Evolutionary conservation across 2,329 filamentous ascomycete genomes (phyloP), one percentile per base, ranked within the genome.

Genomic region (Dactylellina haptotyla): DNA sequence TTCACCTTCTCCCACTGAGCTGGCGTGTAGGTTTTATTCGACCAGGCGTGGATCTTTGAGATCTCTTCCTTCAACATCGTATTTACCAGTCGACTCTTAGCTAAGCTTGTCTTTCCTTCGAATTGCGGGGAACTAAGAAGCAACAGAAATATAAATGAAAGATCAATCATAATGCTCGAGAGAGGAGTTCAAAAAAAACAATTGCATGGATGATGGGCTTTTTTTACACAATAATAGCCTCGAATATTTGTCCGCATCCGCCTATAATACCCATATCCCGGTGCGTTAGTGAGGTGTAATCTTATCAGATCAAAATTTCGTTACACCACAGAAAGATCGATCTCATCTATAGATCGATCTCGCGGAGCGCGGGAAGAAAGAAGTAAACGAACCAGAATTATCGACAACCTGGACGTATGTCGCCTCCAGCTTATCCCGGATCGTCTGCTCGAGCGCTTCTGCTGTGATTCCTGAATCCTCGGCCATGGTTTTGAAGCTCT

Each of bases 41-140:
- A 96, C 93, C 93, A 97, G 39, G 93, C 93, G 83, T 97, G 93
- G 78, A 97, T 96, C 76, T 87, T 87, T 14, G 91, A 91, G 80
- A 97, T 96, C 83, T 97, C 93, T 50, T 89, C 87, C 83, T 93
- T 94, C 78, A 97, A 84, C 3, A 88, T 88, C 14, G 86, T 86
- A 82, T 97, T 97, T 77, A 96, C 93, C 75, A 96, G 85, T 45
- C 93, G 88, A 82, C 97, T 92, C 66, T 93, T 87, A 80, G 92
- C 92, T 67, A 97, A 87, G 58, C 91, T 91, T 79, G 84, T 90
- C 81, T 90, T 89, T 78, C 87, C 88, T 64, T 85, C 84, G 80
- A 92, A 93, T 66, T 87, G 83, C 30, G 89, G 84, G 6, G 89
- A 91, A 16, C 77, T 78, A 61, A 65, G 18, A 61, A 16, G 57